phyloP scores from a whole-genome alignment of 73 alveolate species.

The Tetrahymena borealis region DNA sequence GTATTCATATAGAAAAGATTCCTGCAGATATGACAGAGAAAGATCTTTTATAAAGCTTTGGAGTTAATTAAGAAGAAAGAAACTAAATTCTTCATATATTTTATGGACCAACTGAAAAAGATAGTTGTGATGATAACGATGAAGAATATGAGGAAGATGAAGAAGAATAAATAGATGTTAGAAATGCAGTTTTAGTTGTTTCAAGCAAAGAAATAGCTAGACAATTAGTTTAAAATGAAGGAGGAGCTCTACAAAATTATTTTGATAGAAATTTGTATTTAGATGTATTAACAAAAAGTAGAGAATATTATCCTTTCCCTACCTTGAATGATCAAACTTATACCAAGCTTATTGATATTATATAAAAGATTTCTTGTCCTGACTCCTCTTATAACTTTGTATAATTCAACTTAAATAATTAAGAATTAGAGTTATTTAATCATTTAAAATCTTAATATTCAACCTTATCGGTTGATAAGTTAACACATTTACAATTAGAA shows the following conservation, averaged over 20 bases:
- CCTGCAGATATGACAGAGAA: background rate
- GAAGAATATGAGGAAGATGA: background rate
- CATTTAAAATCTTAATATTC: background rate
- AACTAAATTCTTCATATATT: background rate
- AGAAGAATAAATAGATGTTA: background rate
- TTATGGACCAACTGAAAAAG: background rate
- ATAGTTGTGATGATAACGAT: background rate
- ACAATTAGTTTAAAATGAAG: background rate
- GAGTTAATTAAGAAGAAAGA: background rate
- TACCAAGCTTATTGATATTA: background rate
- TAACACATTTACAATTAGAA: background rate
- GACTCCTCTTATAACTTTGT: background rate
- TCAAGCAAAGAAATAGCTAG: background rate
- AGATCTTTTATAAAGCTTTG: background rate
- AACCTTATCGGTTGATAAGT: background rate
- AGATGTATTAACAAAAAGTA: background rate
- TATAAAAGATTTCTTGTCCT: background rate
- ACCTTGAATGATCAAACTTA: background rate
- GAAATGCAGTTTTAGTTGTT: background rate
- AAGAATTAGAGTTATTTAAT: background rate
- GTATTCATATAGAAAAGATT: background rate
- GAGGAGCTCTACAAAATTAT: background rate
- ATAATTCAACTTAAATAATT: background rate
- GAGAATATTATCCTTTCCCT: background rate
- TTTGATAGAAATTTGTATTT: background rate